These are phyloP conservation scores for Codiaeum variegatum DNA, from an alignment of 441 rosid genomes.

Conservation along the genomic window DNA sequence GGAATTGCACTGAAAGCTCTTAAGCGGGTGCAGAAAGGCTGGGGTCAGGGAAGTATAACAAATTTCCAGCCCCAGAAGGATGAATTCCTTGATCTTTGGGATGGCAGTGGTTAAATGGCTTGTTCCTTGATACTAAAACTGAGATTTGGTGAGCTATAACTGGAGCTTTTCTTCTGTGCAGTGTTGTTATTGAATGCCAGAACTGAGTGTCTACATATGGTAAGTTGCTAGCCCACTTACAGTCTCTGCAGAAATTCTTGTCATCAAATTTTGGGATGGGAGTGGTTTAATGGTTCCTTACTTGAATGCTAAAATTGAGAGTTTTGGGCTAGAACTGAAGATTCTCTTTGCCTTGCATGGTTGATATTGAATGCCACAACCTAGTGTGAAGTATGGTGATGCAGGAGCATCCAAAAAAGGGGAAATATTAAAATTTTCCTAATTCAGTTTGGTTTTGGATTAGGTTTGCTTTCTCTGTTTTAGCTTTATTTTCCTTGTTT, in stretches of 20 bases:
- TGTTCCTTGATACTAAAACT: background rate
- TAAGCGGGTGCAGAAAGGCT: constrained; percentile 68
- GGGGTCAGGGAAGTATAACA: constrained; percentile 70
- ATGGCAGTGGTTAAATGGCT: constrained; percentile 33
- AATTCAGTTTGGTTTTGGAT: background rate
- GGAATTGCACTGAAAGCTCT: constrained; percentile 74
- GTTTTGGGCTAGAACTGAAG: background rate
- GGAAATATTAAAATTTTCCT: background rate
- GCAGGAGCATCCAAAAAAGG: too few species aligned
- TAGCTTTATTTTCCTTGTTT: too few species aligned
- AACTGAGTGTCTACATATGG: too few species aligned
- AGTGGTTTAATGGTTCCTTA: constrained; percentile 27
- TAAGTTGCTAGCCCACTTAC: too few species aligned
- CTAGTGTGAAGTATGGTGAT: background rate
- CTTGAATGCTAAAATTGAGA: background rate
- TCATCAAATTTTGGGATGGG: constrained; percentile 57
- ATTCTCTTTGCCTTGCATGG: background rate
- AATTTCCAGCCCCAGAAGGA: constrained; percentile 49
- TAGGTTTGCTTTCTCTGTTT: too few species aligned
- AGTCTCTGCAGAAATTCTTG: too few species aligned
- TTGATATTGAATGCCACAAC: background rate
- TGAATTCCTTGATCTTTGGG: constrained; percentile 53
- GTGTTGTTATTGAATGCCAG: background rate
- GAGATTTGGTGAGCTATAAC: background rate
- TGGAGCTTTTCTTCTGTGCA: constrained; percentile 1